Percentiles rank a stretch among this genome's conserved stretches.
Conservation (phyloP, 2,329 filamentous ascomycete genomes). For the Cercospora nicotianae region DNA sequence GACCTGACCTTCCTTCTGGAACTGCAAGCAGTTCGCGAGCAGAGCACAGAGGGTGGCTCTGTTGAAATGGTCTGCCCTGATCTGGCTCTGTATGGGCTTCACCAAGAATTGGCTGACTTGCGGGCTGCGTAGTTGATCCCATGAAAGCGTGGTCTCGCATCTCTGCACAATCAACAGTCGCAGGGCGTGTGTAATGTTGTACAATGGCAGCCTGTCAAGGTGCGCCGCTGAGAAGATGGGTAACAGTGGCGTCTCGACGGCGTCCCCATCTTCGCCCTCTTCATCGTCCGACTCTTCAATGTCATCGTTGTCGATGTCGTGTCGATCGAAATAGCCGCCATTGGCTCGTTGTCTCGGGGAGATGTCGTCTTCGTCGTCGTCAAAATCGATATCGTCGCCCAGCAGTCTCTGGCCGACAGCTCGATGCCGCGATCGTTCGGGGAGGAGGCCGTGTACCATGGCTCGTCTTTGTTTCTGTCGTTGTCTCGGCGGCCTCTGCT, state of each 20-base stretch:
- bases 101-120: constrained; percentile 94
- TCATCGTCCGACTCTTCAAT: constrained; percentile 44
- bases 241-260: constrained; percentile 57
- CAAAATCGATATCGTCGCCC: constrained; percentile 22
- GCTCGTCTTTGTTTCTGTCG: constrained; percentile 16
- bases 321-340: constrained; percentile 24
- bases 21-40: constrained; percentile 92
- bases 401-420: constrained; percentile 27
- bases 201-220: constrained; percentile 82
- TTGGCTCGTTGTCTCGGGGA: constrained; percentile 23
- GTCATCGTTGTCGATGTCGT: constrained; percentile 32
- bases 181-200: constrained; percentile 86
- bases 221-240: constrained; percentile 79
- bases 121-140: constrained; percentile 93
- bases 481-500: constrained; percentile 27
- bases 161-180: constrained; percentile 78
- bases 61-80: constrained; percentile 78
- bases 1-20: constrained; percentile 79
- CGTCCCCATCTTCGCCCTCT: constrained; percentile 47
- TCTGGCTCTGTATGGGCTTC: constrained; percentile 91
- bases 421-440: constrained; percentile 33
- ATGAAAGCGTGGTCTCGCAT: constrained; percentile 88
- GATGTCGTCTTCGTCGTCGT: constrained; percentile 29
- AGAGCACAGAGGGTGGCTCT: constrained; percentile 84
- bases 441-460: constrained; percentile 24